Base-by-base conservation (phyloP, 345 rosid genomes). In the Aethionema arabicum region DNA sequence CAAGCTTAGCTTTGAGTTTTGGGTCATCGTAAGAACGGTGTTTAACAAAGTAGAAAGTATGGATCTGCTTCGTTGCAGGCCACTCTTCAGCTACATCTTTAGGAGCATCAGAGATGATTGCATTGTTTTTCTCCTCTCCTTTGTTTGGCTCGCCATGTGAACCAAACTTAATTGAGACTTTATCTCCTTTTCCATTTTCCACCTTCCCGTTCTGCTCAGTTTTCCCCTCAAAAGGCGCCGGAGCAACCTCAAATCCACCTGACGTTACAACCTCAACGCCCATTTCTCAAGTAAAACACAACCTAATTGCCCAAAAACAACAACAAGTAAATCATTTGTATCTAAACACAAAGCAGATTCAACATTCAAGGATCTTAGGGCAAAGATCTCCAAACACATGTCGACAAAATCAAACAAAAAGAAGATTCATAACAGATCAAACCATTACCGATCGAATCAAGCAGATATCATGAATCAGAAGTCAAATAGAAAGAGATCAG, bases 81-180 rank as follows among this genome's bases (percentile, higher is more conserved):
- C 98, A 92, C 66, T 92, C 97, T 11, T 78, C 95, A 7, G 37
- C 77, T 1, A 82, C 95, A 72, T 89, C 81, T 77, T 73, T 82
- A 0, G 88, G 97, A 40, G 72, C 68, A 48, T 74, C 79, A 64
- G 81, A 57, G 53, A 52, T 62, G 12, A 77, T 55, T 49, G 63
- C 84, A 59, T 68, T 45, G 21, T 10, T 77, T n/a, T 59, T 81
- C 52, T 82, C 83, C 11, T 70, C 82, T 50, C 73, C 66, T 29
- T 33, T 78, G 5, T 73, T 74, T 7, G 73, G 88, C 67, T 80
- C 82, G 15, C 61, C 88, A 31, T 75, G 79, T 14, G 93, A 77
- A 61, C 89, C 93, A 33, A 82, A 83, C 70, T 75, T 76, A 52
- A 82, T 78, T 13, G 80, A 47, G 40, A 69, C 85, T 1, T 59